phyloP scores from a whole-genome alignment of 140 eudicot genomes.

The Flaveria floridana region DNA sequence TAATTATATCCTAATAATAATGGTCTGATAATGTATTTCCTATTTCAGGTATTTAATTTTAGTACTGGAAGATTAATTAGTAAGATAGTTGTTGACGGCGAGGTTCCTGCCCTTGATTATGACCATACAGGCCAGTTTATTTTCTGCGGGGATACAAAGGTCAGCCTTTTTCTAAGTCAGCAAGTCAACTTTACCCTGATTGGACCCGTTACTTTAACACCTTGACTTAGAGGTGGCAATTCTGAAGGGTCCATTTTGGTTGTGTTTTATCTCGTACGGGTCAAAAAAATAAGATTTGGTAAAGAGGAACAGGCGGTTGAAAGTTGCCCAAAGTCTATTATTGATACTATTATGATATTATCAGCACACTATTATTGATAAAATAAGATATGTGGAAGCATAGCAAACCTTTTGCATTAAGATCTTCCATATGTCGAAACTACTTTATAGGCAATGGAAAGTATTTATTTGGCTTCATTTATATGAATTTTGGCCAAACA shows the following conservation, averaged over 20 bases:
- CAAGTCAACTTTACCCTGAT: constrained; percentile 19
- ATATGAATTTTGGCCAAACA: background rate
- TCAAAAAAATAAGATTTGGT: background rate
- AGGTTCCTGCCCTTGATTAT: constrained; percentile 93
- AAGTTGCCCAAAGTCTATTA: background rate
- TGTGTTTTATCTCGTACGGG: background rate
- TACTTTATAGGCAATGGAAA: background rate
- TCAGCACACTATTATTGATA: background rate
- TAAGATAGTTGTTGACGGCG: constrained; percentile 58
- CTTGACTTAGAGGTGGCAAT: background rate
- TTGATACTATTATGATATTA: background rate
- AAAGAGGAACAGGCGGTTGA: background rate
- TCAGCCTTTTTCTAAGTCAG: constrained; percentile 24
- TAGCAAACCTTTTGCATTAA: background rate
- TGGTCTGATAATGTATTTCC: constrained; percentile 15
- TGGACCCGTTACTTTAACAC: constrained; percentile 10
- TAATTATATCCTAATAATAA: background rate
- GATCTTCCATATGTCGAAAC: background rate
- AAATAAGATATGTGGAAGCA: background rate
- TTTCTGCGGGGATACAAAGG: constrained; percentile 95
- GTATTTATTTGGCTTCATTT: background rate
- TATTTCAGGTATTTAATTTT: constrained; percentile 84
- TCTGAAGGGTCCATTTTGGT: background rate
- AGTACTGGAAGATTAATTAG: constrained; percentile 85
- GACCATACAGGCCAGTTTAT: constrained; percentile 96